These are phyloP conservation scores for Boletus subluridellus DNA, from an alignment of 1,284 basidiomycete genomes.

Conservation along the genomic window DNA sequence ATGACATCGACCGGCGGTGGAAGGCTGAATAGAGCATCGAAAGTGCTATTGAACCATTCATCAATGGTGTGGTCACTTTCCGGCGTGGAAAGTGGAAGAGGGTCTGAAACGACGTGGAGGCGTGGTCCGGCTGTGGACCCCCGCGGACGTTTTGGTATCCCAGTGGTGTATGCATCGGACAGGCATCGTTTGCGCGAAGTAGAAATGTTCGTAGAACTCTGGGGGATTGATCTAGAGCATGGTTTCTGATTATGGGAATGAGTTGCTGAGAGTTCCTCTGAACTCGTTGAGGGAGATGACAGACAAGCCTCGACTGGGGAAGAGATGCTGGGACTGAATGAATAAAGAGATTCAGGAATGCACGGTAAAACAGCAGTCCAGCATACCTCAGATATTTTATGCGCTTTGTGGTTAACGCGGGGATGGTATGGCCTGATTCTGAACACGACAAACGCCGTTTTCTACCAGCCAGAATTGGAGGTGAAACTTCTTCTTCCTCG, in stretches of 20 bases:
- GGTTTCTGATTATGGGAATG: background rate
- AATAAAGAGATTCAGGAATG: background rate
- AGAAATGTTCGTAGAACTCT: background rate
- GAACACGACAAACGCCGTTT: slow-evolving; percentile 16
- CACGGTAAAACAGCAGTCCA: background rate
- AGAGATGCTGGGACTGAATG: background rate
- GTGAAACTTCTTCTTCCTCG: slow-evolving; percentile 1
- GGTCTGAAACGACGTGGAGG: slow-evolving; percentile 29
- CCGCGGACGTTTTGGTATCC: slow-evolving; percentile 27
- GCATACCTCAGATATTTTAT: no score
- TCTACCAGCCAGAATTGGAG: slow-evolving; percentile 12
- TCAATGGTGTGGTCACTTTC: slow-evolving; percentile 21
- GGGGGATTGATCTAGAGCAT: background rate
- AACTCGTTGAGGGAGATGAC: slow-evolving; percentile 10
- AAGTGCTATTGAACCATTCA: slow-evolving; percentile 25
- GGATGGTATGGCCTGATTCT: background rate
- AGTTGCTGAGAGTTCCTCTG: background rate
- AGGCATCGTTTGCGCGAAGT: slow-evolving; percentile 30
- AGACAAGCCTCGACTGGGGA: background rate
- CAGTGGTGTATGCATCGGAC: slow-evolving; percentile 26
- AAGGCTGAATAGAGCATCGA: slow-evolving; percentile 21
- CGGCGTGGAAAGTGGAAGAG: slow-evolving; percentile 18
- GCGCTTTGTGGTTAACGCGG: no score
- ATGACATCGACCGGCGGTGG: slow-evolving; percentile 16
- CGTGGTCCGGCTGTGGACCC: slow-evolving; percentile 9